Conservation (phyloP, 108 stramenopile species). For the Mediolabrus comicus region DNA sequence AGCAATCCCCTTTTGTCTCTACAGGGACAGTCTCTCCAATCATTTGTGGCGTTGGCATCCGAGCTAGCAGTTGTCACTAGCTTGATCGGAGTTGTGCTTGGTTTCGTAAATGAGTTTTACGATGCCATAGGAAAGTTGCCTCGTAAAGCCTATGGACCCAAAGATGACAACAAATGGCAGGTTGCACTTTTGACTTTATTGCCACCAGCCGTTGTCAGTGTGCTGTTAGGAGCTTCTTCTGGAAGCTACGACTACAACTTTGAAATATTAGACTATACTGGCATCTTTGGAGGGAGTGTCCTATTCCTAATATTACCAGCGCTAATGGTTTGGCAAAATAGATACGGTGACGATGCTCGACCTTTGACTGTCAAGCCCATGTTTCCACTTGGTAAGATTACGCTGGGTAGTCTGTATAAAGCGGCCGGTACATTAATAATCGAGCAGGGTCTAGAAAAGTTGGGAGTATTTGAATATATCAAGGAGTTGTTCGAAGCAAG, state of each 20-base stretch:
- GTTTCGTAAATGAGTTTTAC: slow-evolving; percentile 72
- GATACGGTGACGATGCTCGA: slow-evolving; percentile 61
- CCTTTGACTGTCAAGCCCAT: slow-evolving; percentile 44
- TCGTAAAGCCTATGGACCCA: slow-evolving; percentile 34
- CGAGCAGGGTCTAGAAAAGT: slow-evolving; percentile 76
- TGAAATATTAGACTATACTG: slow-evolving; percentile 65
- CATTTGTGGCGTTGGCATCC: slow-evolving; percentile 50
- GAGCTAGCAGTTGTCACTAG: slow-evolving; percentile 65
- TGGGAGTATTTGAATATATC: slow-evolving; percentile 71
- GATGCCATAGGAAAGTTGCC: slow-evolving; percentile 46
- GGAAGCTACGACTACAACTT: slow-evolving; percentile 55
- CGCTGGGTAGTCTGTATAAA: slow-evolving; percentile 71
- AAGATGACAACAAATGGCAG: slow-evolving; percentile 61
- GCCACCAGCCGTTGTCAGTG: slow-evolving; percentile 48
- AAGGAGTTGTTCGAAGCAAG: slow-evolving; percentile 18
- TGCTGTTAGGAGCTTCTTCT: slow-evolving; percentile 48
- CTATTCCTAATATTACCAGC: slow-evolving; percentile 76
- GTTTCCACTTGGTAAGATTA: slow-evolving; percentile 77
- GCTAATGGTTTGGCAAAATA: slow-evolving; percentile 73
- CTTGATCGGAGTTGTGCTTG: slow-evolving; percentile 74
- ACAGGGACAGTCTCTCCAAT: not conserved
- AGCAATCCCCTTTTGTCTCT: slow-evolving; percentile 31
- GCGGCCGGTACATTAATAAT: slow-evolving; percentile 73
- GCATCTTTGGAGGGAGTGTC: slow-evolving; percentile 70
- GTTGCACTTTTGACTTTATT: slow-evolving; percentile 48